phyloP scores from a whole-genome alignment of 139 green algal genomes.

The Medakamo hakoo region DNA sequence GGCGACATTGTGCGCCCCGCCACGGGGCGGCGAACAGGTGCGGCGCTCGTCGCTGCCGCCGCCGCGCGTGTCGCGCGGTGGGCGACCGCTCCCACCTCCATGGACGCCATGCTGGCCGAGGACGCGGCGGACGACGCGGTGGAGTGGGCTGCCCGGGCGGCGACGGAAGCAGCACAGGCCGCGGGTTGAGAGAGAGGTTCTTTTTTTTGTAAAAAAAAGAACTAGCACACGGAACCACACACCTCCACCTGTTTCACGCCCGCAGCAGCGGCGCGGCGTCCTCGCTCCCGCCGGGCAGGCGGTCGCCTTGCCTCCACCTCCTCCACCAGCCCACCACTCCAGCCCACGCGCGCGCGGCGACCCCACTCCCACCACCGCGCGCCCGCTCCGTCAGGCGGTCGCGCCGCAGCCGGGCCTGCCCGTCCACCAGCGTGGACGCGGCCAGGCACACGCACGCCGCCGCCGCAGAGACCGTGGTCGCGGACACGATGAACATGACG shows the following conservation, averaged over 20 bases:
- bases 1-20: background rate
- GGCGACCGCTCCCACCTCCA: background rate
- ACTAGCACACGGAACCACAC: background rate
- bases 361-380: background rate
- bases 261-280: background rate
- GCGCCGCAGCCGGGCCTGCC: conserved; percentile 6
- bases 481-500: conserved; percentile 54
- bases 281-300: background rate
- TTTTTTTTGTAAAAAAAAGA: background rate
- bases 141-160: background rate
- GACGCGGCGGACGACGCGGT: background rate
- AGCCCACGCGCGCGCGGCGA: background rate
- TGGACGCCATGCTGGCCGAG: background rate
- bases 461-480: conserved; percentile 7
- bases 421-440: conserved; percentile 6
- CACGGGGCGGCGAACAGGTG: too few relatives aligned
- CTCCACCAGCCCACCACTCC: background rate
- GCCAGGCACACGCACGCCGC: conserved; percentile 7
- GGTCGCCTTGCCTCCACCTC: background rate
- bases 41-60: background rate
- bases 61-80: background rate
- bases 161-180: background rate
- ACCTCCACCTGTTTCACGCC: background rate
- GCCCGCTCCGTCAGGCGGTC: conserved; percentile 12
- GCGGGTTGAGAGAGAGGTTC: background rate